Evolutionary conservation across 2,329 filamentous ascomycete genomes (phyloP).

Genomic region (Dactylellina cionopaga): DNA sequence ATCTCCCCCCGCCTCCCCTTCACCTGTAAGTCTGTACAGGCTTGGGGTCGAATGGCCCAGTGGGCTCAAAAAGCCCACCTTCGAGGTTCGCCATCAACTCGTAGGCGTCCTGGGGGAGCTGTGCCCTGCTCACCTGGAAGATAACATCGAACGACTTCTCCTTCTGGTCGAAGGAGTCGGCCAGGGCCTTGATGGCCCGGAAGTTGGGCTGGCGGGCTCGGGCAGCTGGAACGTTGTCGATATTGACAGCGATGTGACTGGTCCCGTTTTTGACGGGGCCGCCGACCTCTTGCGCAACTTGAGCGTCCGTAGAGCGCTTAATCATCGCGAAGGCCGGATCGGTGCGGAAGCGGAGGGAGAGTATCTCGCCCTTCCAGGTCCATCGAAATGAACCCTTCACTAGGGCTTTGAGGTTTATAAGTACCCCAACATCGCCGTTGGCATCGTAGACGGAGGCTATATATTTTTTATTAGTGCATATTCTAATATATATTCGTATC

Average conservation of each 20-base stretch:
- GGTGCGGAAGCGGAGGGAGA: constrained; percentile 14
- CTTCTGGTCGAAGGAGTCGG: not conserved
- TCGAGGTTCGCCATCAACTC: not conserved
- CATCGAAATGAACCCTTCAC: constrained; percentile 5
- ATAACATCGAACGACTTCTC: constrained; percentile 8
- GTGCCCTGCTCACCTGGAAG: not conserved
- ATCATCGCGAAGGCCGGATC: not conserved
- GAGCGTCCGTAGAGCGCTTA: not conserved
- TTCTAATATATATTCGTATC: not conserved
- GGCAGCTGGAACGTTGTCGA: not conserved
- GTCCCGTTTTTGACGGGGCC: constrained; percentile 3
- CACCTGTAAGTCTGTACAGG: too few species aligned
- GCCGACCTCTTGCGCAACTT: not conserved
- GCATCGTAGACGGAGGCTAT: constrained; percentile 21
- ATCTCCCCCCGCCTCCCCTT: not conserved
- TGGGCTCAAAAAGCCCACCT: not conserved
- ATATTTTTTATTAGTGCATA: not conserved
- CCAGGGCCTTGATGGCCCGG: constrained; percentile 11
- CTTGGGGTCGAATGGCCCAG: too few species aligned
- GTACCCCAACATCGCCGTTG: constrained; percentile 26
- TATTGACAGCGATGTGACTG: constrained; percentile 32
- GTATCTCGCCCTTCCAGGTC: not conserved
- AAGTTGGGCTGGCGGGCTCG: not conserved
- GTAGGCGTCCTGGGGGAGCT: not conserved
- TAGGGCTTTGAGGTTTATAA: constrained; percentile 17